Conservation (phyloP, 805 yeast species). For the Schwanniomyces occidentalis region DNA sequence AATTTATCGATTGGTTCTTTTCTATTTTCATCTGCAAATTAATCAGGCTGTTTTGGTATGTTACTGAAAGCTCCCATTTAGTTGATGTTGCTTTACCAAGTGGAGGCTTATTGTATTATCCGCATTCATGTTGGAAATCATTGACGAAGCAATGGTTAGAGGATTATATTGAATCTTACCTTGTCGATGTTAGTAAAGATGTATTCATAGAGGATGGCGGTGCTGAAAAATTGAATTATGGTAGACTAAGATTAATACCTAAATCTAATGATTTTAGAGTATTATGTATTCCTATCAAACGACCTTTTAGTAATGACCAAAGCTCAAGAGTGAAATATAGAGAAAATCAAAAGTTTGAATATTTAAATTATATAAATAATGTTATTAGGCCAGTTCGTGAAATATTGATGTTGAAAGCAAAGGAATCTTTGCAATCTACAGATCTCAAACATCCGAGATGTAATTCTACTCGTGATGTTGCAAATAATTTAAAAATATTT, state of each 20-base stretch:
- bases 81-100: constrained; percentile 29
- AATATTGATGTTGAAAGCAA: constrained; percentile 12
- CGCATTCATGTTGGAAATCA: constrained; percentile 58
- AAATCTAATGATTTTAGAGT: constrained; percentile 61
- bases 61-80: constrained; percentile 47
- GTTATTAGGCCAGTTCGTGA: constrained; percentile 45
- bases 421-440: constrained; percentile 6
- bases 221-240: constrained; percentile 19
- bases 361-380: constrained; percentile 26
- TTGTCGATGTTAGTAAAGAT: constrained; percentile 16
- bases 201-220: constrained; percentile 5
- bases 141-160: constrained; percentile 43
- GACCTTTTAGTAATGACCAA: background rate
- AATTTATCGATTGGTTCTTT: constrained; percentile 63
- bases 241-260: constrained; percentile 55
- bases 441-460: constrained; percentile 25
- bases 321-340: constrained; percentile 15
- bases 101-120: constrained; percentile 45
- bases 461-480: constrained; percentile 48
- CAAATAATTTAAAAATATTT: constrained; percentile 37
- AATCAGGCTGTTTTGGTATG: constrained; percentile 60
- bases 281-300: constrained; percentile 51
- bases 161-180: constrained; percentile 39
- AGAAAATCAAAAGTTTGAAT: constrained; percentile 30
- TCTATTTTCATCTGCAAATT: constrained; percentile 44